Evolutionary conservation across 2,329 filamentous ascomycete genomes (phyloP).

Genomic region (Aureobasidium sp.): DNA sequence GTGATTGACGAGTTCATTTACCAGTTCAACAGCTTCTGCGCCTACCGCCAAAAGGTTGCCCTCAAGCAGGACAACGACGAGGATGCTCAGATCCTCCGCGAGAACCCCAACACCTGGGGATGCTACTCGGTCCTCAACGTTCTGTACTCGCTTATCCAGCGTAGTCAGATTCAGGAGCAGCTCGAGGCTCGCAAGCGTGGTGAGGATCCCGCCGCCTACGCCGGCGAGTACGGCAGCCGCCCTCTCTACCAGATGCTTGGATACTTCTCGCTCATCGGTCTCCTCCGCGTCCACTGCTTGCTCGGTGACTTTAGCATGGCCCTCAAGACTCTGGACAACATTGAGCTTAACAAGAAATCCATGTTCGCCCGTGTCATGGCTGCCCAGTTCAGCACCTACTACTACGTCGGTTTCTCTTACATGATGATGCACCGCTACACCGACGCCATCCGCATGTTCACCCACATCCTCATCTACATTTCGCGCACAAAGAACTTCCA

Average conservation of each 20-base stretch:
- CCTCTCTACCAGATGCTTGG: slow-evolving; percentile 97
- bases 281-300: slow-evolving; percentile 91
- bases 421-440: slow-evolving; percentile 99
- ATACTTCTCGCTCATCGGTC: slow-evolving; percentile 98
- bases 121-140: slow-evolving; percentile 99
- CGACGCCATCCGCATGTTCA: slow-evolving; percentile 99
- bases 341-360: slow-evolving; percentile 99
- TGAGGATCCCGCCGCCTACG: slow-evolving; percentile 79
- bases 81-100: slow-evolving; percentile 81
- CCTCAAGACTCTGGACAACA: slow-evolving; percentile 97
- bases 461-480: slow-evolving; percentile 98
- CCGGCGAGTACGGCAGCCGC: slow-evolving; percentile 90
- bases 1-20: slow-evolving; percentile 99
- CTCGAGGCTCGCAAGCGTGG: slow-evolving; percentile 88
- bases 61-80: slow-evolving; percentile 78
- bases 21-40: slow-evolving; percentile 99
- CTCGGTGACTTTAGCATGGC: slow-evolving; percentile 97
- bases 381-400: slow-evolving; percentile 99
- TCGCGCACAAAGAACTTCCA: slow-evolving; percentile 99
- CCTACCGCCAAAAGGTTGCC: slow-evolving; percentile 87
- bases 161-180: slow-evolving; percentile 97
- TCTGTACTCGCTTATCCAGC: slow-evolving; percentile 96
- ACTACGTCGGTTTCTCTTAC: slow-evolving; percentile 99
- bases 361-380: slow-evolving; percentile 99
- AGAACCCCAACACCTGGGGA: slow-evolving; percentile 98